Evolutionary conservation across 331 rosid species (phyloP).

Genomic region (Telfairia occidentalis): DNA sequence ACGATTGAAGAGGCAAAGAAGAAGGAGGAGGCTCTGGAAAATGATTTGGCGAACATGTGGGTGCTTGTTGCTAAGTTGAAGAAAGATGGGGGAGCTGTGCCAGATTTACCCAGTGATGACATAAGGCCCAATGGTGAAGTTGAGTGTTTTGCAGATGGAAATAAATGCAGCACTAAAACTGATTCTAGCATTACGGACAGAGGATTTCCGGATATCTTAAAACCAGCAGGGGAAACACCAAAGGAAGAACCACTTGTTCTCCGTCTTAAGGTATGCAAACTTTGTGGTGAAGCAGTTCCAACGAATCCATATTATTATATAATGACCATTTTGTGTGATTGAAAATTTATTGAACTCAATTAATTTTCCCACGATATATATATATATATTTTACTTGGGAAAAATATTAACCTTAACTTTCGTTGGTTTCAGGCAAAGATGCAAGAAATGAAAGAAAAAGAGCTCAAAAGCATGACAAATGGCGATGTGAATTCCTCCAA

Average conservation of each 20-base stretch:
- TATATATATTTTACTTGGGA: neutral
- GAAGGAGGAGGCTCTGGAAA: slow-evolving; percentile 94
- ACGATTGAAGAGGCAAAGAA: slow-evolving; percentile 79
- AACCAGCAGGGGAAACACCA: slow-evolving; percentile 41
- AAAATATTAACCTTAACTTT: neutral
- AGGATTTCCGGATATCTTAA: slow-evolving; percentile 35
- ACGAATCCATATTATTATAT: neutral
- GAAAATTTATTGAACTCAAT: neutral
- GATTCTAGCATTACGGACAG: slow-evolving; percentile 31
- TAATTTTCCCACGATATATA: neutral
- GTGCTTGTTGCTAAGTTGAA: slow-evolving; percentile 96
- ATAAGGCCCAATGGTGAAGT: slow-evolving; percentile 32
- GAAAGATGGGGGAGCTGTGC: slow-evolving; percentile 64
- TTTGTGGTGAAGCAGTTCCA: neutral
- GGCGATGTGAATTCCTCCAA: slow-evolving; percentile 92
- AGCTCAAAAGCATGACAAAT: slow-evolving; percentile 55
- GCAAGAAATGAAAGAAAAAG: slow-evolving; percentile 99
- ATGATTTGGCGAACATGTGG: slow-evolving; percentile 99
- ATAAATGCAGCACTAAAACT: slow-evolving; percentile 26
- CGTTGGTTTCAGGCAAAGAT: slow-evolving; percentile 69
- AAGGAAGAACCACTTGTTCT: slow-evolving; percentile 78
- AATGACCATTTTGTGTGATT: neutral
- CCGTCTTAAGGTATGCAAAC: slow-evolving; percentile 74
- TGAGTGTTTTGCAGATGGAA: slow-evolving; percentile 25
- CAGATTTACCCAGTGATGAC: slow-evolving; percentile 48